Evolutionary conservation across 257 asterid species (phyloP), one percentile per base, ranked within the genome.

Genomic region (Euphrasia confusa): DNA sequence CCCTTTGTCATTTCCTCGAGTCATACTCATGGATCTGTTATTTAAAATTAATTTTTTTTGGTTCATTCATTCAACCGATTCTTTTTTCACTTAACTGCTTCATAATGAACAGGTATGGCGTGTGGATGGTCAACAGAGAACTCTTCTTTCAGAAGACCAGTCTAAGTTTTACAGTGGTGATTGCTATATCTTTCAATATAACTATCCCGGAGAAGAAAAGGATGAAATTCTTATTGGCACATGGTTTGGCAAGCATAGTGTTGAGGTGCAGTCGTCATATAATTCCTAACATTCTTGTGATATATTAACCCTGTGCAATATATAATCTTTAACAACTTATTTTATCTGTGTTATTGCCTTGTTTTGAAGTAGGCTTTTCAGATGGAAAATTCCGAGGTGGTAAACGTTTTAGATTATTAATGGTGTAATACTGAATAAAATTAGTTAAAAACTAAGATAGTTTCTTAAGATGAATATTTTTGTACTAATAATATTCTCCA

Each of bases 111-210:
- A 94, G 99, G 99, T 87, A 72, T 94, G 99, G 99, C 88, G 82
- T 69, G 95, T 87, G 66, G 83, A 90, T 79, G 97, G 97, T 68
- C 86, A 81, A 72, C 68, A 79, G 64, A 94, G 83, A 79, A 78
- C 77, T 70, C 87, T 85, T 75, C 94, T 94, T 73, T 65, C 75
- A 62, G 77, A 71, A 5, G 95, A 90, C 54, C 96, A 87, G 82
- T 87, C 95, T 61, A 94, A 87, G 69, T 94, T 94, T 67, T 90
- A 87, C 66, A 79, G 95, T 78, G 99, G 99, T 71, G 99, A 94
- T 77, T 94, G 96, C 72, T 94, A 81, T 70, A 82, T 94, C 71
- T 90, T 87, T 67, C 95, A 90, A 60, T 94, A 94, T 79, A 79
- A 96, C 63, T 94, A 84, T 77, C 79, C 99, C 4, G 99, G 95